These are phyloP conservation scores for Silene conica DNA, from an alignment of 148 eudicot species.

Conservation along the genomic window DNA sequence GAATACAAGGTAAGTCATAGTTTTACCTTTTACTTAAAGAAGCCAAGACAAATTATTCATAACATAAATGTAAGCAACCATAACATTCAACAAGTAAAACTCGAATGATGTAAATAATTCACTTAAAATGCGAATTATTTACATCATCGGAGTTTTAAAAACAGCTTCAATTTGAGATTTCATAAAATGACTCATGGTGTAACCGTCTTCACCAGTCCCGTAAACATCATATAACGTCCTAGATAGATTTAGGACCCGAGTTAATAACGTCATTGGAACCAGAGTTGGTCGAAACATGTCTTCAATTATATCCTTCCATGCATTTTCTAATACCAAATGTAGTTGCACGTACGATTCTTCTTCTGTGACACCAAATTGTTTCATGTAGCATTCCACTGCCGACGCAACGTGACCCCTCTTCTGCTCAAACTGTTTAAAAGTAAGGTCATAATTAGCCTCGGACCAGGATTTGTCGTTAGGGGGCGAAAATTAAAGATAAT, in stretches of 20 bases:
- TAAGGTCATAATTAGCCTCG: background rate
- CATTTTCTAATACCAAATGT: background rate
- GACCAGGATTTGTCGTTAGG: background rate
- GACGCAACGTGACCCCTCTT: slow-evolving; percentile 13
- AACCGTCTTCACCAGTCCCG: slow-evolving; percentile 9
- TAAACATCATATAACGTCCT: slow-evolving; percentile 15
- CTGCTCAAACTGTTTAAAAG: slow-evolving; percentile 14
- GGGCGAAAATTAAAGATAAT: too few species aligned
- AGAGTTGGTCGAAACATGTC: slow-evolving; percentile 14
- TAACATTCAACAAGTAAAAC: too few species aligned
- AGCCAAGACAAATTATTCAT: too few species aligned
- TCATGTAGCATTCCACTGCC: slow-evolving; percentile 21
- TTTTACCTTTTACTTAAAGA: too few species aligned
- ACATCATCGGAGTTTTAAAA: background rate
- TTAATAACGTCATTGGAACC: slow-evolving; percentile 16
- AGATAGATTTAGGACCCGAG: slow-evolving; percentile 2
- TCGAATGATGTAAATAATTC: too few species aligned
- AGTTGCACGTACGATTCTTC: slow-evolving; percentile 7
- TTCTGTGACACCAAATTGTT: background rate
- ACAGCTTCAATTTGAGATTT: background rate
- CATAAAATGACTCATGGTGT: background rate
- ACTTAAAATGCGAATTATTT: background rate
- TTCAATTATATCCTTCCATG: slow-evolving; percentile 26
- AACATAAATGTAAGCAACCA: too few species aligned
- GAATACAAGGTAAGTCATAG: too few species aligned